Conservation (phyloP, 148 eudicot genomes). For the Nepenthes mirabilis region DNA sequence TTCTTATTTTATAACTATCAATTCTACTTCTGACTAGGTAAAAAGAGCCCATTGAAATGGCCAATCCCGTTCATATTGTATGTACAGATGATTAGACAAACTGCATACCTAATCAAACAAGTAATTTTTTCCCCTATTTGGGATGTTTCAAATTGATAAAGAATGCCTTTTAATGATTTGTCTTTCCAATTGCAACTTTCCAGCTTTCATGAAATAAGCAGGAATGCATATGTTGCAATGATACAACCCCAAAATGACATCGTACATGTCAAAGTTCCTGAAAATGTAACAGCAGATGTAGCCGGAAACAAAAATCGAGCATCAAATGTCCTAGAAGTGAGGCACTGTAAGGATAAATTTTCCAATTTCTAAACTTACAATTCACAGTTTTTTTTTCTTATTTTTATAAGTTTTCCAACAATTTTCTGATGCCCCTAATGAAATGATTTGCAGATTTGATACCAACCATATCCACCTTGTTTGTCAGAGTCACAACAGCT, state of each 20-base stretch:
- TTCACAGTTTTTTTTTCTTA: background rate
- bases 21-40: too few species aligned
- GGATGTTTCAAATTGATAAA: too few species aligned
- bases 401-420: background rate
- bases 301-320: conserved; percentile 74
- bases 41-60: too few species aligned
- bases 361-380: background rate
- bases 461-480: conserved; percentile 44
- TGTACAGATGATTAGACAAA: too few species aligned
- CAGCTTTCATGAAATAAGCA: conserved; percentile 53
- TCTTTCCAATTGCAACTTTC: background rate
- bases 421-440: background rate
- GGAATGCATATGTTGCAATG: conserved; percentile 29
- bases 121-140: too few species aligned
- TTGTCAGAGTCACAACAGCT: conserved; percentile 51
- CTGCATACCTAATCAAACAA: too few species aligned
- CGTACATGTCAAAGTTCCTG: conserved; percentile 49
- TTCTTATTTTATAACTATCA: too few species aligned
- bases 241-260: conserved; percentile 26
- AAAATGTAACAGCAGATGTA: conserved; percentile 76
- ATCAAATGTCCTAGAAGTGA: conserved; percentile 66
- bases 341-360: conserved; percentile 57
- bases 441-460: conserved; percentile 45
- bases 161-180: too few species aligned
- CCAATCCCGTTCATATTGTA: too few species aligned